Conservation (phyloP, 495 filamentous ascomycete genomes). For the Penicillium cinerascens region DNA sequence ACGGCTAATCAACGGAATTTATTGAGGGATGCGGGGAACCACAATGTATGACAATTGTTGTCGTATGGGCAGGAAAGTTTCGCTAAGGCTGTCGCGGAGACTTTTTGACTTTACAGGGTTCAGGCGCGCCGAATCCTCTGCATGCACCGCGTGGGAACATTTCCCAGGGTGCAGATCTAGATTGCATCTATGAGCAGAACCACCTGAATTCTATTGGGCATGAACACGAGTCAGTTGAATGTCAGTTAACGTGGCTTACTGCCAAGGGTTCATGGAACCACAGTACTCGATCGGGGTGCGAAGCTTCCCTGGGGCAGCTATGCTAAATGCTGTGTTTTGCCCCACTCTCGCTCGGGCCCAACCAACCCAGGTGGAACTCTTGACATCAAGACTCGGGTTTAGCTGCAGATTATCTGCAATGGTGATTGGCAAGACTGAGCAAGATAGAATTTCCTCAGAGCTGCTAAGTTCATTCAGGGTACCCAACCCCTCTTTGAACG, state of each 20-base stretch:
- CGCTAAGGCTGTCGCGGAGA: background rate
- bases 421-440: background rate
- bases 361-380: too few relatives aligned
- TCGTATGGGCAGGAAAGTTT: background rate
- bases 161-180: background rate
- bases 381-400: background rate
- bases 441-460: too few relatives aligned
- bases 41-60: background rate
- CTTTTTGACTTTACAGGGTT: constrained; percentile 2
- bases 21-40: background rate
- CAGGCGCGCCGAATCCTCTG: background rate
- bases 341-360: background rate
- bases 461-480: background rate
- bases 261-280: background rate
- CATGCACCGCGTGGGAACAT: background rate
- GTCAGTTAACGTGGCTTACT: background rate
- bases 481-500: background rate
- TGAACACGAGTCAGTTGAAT: background rate
- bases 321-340: background rate
- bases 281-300: background rate
- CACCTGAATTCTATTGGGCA: background rate
- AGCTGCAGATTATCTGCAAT: background rate
- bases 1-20: background rate
- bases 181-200: background rate
- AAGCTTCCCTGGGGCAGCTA: background rate